These are phyloP conservation scores for Hortaea werneckii DNA, from an alignment of 2,329 filamentous ascomycete species.

Conservation along the genomic window DNA sequence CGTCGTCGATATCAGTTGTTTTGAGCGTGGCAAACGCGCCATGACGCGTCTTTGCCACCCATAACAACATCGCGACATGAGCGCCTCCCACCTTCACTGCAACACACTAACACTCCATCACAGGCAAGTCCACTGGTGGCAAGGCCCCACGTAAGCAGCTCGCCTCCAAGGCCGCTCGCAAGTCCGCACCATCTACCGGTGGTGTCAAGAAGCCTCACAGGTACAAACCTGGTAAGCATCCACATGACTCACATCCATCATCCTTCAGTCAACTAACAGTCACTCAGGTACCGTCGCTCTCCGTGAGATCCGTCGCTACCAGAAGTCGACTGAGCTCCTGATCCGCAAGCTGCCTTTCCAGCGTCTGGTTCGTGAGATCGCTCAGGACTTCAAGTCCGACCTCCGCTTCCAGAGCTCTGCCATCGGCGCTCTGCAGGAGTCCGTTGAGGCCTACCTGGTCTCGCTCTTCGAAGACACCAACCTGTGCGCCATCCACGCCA, in stretches of 20 bases:
- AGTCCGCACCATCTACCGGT: constrained; percentile 92
- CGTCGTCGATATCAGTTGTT: constrained; percentile 17
- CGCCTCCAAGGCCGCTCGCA: constrained; percentile 97
- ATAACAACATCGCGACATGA: constrained; percentile 6
- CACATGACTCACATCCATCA: constrained; percentile 5
- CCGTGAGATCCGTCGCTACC: constrained; percentile 83
- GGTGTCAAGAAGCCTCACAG: constrained; percentile 48
- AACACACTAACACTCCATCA: constrained; percentile 23
- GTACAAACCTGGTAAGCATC: constrained; percentile 40
- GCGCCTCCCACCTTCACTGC: constrained; percentile 8
- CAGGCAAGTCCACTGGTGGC: constrained; percentile 65
- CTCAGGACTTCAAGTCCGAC: constrained; percentile 52
- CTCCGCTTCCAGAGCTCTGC: constrained; percentile 95
- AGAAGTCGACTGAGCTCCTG: constrained; percentile 79
- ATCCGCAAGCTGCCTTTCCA: constrained; percentile 73
- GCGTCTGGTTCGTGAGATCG: constrained; percentile 69
- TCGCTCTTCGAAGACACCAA: constrained; percentile 96
- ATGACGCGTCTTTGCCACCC: constrained; percentile 7
- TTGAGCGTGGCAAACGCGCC: neutral
- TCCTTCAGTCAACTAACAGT: constrained; percentile 13
- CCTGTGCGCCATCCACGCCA: constrained; percentile 91
- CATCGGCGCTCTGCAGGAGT: constrained; percentile 86
- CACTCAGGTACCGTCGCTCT: constrained; percentile 68
- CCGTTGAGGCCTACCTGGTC: constrained; percentile 89
- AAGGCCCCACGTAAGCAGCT: constrained; percentile 86